phyloP scores from a whole-genome alignment of 768 basidiomycete genomes.

The Collybiopsis confluens region DNA sequence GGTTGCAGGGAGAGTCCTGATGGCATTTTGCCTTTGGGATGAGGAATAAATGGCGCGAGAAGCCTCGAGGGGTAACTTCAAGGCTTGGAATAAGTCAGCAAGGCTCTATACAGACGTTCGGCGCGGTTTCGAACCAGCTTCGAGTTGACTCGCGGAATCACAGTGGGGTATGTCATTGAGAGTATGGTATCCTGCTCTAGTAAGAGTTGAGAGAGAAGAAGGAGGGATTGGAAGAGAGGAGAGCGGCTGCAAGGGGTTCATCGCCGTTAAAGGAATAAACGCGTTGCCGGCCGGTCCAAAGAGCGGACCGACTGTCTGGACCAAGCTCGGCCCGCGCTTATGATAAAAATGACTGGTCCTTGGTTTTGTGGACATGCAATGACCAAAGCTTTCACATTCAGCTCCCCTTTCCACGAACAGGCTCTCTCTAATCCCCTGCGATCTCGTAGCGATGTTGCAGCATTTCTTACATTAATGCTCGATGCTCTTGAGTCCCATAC shows the following conservation, averaged over 20 bases:
- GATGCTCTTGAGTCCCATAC: conserved; percentile 67
- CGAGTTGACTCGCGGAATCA: conserved; percentile 39
- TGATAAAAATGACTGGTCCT: not conserved
- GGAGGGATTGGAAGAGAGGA: conserved; percentile 44
- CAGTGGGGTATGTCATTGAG: conserved; percentile 42
- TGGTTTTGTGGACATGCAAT: not conserved
- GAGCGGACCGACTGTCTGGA: too few species aligned
- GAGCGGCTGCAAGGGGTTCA: conserved; percentile 31
- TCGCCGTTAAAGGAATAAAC: not conserved
- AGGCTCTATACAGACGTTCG: not conserved
- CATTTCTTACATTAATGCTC: conserved; percentile 54
- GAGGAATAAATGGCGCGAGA: conserved; percentile 44
- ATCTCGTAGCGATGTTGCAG: conserved; percentile 55
- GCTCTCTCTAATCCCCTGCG: conserved; percentile 48
- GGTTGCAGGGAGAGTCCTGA: conserved; percentile 30
- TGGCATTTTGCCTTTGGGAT: conserved; percentile 27
- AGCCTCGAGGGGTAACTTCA: conserved; percentile 40
- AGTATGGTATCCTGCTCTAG: conserved; percentile 54
- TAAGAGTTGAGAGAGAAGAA: conserved; percentile 41
- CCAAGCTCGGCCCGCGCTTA: too few species aligned
- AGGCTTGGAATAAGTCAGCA: conserved; percentile 33
- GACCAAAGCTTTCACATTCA: not conserved
- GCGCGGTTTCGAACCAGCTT: conserved; percentile 36
- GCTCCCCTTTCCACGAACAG: not conserved
- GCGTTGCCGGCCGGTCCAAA: too few species aligned